Evolutionary conservation across 2,329 filamentous ascomycete species (phyloP).

Genomic region (Nemania bipapillata): DNA sequence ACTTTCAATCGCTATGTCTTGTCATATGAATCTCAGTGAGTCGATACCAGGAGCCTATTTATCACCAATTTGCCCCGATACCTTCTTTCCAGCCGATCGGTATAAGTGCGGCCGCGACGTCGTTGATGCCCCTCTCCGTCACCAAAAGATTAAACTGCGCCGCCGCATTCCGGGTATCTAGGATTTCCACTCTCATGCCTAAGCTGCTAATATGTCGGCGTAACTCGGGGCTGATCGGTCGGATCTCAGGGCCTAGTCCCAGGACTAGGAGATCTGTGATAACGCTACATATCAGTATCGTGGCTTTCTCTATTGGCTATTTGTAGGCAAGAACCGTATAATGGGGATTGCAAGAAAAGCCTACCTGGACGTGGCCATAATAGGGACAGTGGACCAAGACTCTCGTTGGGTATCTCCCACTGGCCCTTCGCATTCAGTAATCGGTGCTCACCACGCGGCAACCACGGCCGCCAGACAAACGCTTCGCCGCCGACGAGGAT

Average conservation of each 20-base stretch:
- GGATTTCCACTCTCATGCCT: conserved; percentile 85
- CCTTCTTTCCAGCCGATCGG: conserved; percentile 83
- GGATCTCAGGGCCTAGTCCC: conserved; percentile 81
- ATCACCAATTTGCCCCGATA: conserved; percentile 53
- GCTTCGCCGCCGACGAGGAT: conserved; percentile 87
- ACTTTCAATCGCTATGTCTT: not conserved
- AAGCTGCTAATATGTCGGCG: conserved; percentile 77
- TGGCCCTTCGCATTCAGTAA: conserved; percentile 82
- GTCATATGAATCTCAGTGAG: not conserved
- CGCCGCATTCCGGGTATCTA: conserved; percentile 93
- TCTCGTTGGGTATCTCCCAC: conserved; percentile 76
- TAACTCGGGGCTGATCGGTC: conserved; percentile 80
- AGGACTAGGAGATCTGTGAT: conserved; percentile 82
- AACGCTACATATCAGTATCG: conserved; percentile 18
- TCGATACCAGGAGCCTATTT: conserved; percentile 14
- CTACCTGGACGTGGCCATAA: conserved; percentile 90
- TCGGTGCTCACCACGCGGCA: conserved; percentile 53
- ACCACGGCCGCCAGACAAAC: conserved; percentile 89
- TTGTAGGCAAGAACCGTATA: not conserved
- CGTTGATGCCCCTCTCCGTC: conserved; percentile 87
- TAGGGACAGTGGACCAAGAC: conserved; percentile 79
- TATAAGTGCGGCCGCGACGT: conserved; percentile 87
- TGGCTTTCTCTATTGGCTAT: not conserved
- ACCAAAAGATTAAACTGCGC: conserved; percentile 94
- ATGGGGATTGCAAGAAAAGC: conserved; percentile 47